Evolutionary conservation across 305 asterid species (phyloP), one percentile per base, ranked within the genome.

Genomic region (Nicotiana rustica): DNA sequence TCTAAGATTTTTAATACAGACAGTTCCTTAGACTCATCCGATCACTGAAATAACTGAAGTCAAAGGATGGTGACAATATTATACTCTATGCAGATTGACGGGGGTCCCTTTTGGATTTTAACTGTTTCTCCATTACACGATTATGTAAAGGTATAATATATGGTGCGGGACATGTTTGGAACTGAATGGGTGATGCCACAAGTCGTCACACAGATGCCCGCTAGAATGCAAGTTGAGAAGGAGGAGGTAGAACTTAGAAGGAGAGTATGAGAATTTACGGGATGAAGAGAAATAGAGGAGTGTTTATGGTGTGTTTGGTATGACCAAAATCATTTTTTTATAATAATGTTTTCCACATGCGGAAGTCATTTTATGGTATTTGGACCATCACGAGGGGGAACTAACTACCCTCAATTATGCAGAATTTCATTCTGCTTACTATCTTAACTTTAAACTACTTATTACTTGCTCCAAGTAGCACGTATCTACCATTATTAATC

Each of bases 91-190:
- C 17, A 38, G 77, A 68, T 68, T 38, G 77, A 38, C n/a, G 10
- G 2, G 4, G 1, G 25, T 68, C 76, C 56, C n/a, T 36, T 38
- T 68, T 29, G 35, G 57, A 69, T 38, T 3, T 69, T 41, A 69
- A 41, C 10, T 3, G 10, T 41, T 41, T 35, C 10, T 18, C n/a
- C 77, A 41, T 41, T 70, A 3, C 78, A 70, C 0, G 35, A 41
- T 19, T 70, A 70, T 12, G 19, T 70, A 10, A 18, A 41, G 60
- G 59, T 49, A 73, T 49, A 73, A 36, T 49, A 25, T 73, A 73
- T 73, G 0, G 62, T 25, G 41, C 14, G 25, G 41, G 25, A 14
- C 61, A 49, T 73, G 79, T 49, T 73, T 49, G 41, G 62, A 73
- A 73, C 14, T 14, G 41, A 49, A 25, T 10, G 79, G 15, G 41